These are phyloP conservation scores for Calamus simplicifolius DNA, from an alignment of 176 grass and related monocot genomes.

Conservation along the genomic window DNA sequence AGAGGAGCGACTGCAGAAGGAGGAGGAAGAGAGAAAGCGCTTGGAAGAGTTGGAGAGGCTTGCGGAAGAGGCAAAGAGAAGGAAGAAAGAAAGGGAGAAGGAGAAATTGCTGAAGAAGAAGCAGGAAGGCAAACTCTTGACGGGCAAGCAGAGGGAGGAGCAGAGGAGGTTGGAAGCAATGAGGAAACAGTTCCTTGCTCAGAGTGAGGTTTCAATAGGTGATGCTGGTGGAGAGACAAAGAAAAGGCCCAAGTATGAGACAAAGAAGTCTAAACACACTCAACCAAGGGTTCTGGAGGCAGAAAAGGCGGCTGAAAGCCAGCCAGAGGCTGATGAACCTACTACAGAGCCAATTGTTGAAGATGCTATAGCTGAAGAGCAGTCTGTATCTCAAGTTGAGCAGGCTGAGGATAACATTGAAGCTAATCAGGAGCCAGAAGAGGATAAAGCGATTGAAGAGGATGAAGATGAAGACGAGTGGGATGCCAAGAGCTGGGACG, in stretches of 20 bases:
- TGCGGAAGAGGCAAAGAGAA: conserved; percentile 75
- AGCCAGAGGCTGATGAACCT: conserved; percentile 35
- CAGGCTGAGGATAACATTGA: conserved; percentile 51
- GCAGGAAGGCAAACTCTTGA: conserved; percentile 78
- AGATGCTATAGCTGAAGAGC: conserved; percentile 62
- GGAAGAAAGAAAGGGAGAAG: conserved; percentile 82
- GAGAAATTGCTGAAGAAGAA: conserved; percentile 86
- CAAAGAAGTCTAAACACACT: conserved; percentile 60
- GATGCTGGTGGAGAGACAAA: conserved; percentile 49
- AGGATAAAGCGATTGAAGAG: conserved; percentile 39
- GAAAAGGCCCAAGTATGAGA: conserved; percentile 76
- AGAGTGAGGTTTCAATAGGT: conserved; percentile 48
- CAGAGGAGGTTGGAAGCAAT: conserved; percentile 80
- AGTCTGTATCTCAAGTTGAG: conserved; percentile 46
- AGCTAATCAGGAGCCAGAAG: conserved; percentile 53
- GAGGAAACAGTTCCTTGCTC: conserved; percentile 83
- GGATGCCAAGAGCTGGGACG: conserved; percentile 99
- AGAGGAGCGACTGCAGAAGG: conserved; percentile 63
- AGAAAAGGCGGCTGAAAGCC: conserved; percentile 39
- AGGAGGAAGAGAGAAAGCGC: conserved; percentile 65
- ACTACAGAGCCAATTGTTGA: conserved; percentile 40
- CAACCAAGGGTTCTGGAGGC: conserved; percentile 39
- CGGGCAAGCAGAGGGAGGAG: conserved; percentile 87
- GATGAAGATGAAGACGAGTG: conserved; percentile 85
- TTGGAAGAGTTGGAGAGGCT: conserved; percentile 64